Evolutionary conservation across 139 green algal species (phyloP), one percentile per base, ranked within the genome.

Genomic region (Nannochloris sp.): DNA sequence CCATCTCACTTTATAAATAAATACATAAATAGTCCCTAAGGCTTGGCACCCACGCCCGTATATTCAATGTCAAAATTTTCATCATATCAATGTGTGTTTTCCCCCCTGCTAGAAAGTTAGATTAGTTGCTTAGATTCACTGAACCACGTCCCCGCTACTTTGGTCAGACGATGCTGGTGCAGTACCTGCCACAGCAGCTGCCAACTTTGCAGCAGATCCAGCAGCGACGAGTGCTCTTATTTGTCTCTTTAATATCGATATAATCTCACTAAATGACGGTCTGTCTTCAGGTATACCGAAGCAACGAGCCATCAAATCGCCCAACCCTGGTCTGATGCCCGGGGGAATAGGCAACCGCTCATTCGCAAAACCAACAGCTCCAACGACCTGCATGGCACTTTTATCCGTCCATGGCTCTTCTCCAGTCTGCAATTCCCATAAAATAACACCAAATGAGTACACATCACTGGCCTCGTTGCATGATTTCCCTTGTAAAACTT

Each of bases 351-450:
- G n/a, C 34, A 97, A 71, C 8, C 85, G 78, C 47, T 85, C 68
- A 31, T 81, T 54, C 29, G 72, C 61, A 73, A 89, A 97, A 6
- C 88, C 92, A 4, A 98, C 92, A 0, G 81, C 85, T 5, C 84
- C 87, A 1, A 97, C 88, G 23, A 97, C 90, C 81, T 94, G 87
- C 83, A 92, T 89, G 27, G 83, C 61, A n/a, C 85, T 89, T 29
- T 90, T 78, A 37, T 85, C 82, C 0, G 74, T 33, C 93, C 93
- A 98, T 0, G 93, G 93, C 76, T 94, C 81, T 46, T 81, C 30
- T 4, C 80, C 65, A 0, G 88, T 96, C 0, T 88, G 72, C 45
- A 97, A 62, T 77, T 98, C 92, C 78, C 91, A 98, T 29, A 98
- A 65, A 14, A 97, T 88, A 1, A 97, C 86, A 12, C 87, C 89